Conservation (phyloP, 345 rosid genomes). For the Xanthoceras sorbifolium region DNA sequence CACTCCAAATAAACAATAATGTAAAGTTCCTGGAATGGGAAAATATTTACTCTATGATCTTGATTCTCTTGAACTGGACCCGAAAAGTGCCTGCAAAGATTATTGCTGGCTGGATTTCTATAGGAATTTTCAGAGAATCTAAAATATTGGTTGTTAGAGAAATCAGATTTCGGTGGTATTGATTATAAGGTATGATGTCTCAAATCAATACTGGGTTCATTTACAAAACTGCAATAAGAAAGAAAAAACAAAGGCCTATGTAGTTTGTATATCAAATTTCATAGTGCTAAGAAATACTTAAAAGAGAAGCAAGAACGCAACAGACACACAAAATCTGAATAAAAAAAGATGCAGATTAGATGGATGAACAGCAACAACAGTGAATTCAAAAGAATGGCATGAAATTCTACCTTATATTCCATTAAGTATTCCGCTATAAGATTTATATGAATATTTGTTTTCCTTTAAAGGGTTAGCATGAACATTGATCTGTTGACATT, state of each 20-base stretch:
- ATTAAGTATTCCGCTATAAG: conserved; percentile 56
- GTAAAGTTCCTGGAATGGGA: neutral
- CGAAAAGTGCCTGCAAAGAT: conserved; percentile 16
- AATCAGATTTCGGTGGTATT: conserved; percentile 26
- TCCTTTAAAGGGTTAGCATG: too few species aligned
- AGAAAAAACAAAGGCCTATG: too few species aligned
- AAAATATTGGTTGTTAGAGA: conserved; percentile 10
- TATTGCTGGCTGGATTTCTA: conserved; percentile 19
- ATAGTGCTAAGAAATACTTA: conserved; percentile 2
- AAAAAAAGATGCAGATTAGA: conserved; percentile 31
- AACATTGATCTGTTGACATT: conserved; percentile 37
- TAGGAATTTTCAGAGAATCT: conserved; percentile 19
- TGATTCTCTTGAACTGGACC: conserved; percentile 46
- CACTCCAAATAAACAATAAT: neutral
- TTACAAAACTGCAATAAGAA: too few species aligned
- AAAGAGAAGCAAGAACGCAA: conserved; percentile 16
- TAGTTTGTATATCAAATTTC: conserved; percentile 17
- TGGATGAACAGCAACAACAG: conserved; percentile 11
- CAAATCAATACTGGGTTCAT: conserved; percentile 13
- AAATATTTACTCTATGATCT: conserved; percentile 49
- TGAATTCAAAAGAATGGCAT: conserved; percentile 34
- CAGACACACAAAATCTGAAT: conserved; percentile 21
- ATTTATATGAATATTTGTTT: conserved; percentile 40
- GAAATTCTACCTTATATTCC: conserved; percentile 48
- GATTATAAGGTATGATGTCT: conserved; percentile 28